These are phyloP conservation scores for Pythium coloratum DNA, from an alignment of 352 stramenopile genomes.

Conservation along the genomic window DNA sequence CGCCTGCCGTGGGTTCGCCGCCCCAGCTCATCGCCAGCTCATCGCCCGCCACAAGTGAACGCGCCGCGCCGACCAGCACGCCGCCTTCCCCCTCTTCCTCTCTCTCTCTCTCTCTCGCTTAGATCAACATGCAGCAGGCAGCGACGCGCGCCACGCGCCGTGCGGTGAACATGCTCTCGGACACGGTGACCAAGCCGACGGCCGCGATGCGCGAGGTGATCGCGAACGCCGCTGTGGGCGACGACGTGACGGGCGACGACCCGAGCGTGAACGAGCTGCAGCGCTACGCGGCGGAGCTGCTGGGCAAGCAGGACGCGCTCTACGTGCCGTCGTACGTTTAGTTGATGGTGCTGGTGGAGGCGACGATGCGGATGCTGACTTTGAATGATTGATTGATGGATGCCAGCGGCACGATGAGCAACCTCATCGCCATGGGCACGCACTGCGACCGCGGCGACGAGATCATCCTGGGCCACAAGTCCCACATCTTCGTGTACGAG, in stretches of 20 bases:
- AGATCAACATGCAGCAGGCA: conserved; percentile 3
- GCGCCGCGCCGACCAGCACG: not conserved
- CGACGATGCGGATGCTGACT: conserved; percentile 1
- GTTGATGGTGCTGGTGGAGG: not conserved
- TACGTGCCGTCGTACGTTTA: conserved; percentile 92
- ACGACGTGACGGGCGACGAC: conserved; percentile 86
- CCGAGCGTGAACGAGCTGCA: conserved; percentile 95
- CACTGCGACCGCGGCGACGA: conserved; percentile 93
- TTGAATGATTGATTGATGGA: not conserved
- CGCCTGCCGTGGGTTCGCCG: not conserved
- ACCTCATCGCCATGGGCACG: conserved; percentile 93
- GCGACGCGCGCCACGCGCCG: conserved; percentile 20
- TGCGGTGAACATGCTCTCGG: conserved; percentile 93
- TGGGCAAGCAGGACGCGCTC: conserved; percentile 94
- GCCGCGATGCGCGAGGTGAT: conserved; percentile 92
- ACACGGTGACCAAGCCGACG: conserved; percentile 96
- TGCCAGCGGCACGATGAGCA: conserved; percentile 95
- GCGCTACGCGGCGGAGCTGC: conserved; percentile 86
- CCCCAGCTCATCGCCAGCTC: not conserved
- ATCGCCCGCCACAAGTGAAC: not conserved
- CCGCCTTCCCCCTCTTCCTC: not conserved
- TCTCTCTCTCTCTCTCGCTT: not conserved
- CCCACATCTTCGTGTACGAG: conserved; percentile 98
- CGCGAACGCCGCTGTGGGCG: conserved; percentile 68
- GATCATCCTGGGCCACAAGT: conserved; percentile 94